phyloP scores from a whole-genome alignment of 495 filamentous ascomycete genomes.

The Xylaria longipes region DNA sequence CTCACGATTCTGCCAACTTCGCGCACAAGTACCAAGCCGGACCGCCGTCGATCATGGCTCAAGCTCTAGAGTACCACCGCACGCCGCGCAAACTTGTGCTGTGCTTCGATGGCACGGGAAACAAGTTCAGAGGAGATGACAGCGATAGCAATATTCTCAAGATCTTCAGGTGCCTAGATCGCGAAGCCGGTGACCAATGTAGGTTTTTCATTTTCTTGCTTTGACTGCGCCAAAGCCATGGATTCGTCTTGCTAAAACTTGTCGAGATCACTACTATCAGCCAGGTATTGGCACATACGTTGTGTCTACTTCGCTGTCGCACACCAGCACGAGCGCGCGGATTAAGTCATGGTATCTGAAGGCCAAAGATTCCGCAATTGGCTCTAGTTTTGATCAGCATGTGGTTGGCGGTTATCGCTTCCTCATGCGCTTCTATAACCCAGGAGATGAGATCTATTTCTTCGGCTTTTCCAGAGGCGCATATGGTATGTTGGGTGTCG shows the following conservation, averaged over 20 bases:
- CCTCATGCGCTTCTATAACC: constrained; percentile 83
- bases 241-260: constrained; percentile 25
- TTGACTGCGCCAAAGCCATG: background rate
- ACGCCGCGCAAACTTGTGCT: constrained; percentile 65
- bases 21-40: background rate
- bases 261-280: constrained; percentile 71
- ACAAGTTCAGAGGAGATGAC: constrained; percentile 82
- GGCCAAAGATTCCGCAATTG: constrained; percentile 83
- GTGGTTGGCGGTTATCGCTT: constrained; percentile 88
- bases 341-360: constrained; percentile 80
- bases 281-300: constrained; percentile 89
- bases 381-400: constrained; percentile 82
- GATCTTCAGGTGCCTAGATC: constrained; percentile 73
- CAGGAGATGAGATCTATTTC: constrained; percentile 80
- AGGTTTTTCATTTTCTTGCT: constrained; percentile 26
- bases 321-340: constrained; percentile 65
- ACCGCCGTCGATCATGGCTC: constrained; percentile 25
- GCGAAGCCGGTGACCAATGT: constrained; percentile 59
- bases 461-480: constrained; percentile 87
- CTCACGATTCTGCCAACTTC: constrained; percentile 8
- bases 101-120: constrained; percentile 90
- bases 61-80: constrained; percentile 20
- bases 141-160: constrained; percentile 90
- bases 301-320: constrained; percentile 69
- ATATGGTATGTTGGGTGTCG: constrained; percentile 50